Evolutionary conservation across 805 yeast species (phyloP).

Genomic region (Zygotorulaspora florentina): DNA sequence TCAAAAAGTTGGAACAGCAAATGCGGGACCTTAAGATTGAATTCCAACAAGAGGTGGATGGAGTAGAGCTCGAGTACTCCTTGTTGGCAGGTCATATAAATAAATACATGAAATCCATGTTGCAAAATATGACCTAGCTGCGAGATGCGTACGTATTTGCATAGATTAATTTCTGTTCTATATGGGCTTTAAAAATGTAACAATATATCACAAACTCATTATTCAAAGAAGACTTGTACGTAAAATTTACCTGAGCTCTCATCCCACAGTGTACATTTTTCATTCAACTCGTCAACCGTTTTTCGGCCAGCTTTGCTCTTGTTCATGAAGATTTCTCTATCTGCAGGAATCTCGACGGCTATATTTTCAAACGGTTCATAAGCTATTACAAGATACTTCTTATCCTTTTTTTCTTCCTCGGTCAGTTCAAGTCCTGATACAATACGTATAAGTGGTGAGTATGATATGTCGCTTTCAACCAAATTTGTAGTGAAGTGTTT

Average conservation of each 20-base stretch:
- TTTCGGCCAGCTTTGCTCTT: conserved; percentile 28
- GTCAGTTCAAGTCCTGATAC: conserved; percentile 74
- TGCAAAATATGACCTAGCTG: conserved; percentile 15
- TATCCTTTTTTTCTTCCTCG: conserved; percentile 45
- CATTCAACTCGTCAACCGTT: conserved; percentile 35
- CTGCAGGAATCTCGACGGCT: conserved; percentile 66
- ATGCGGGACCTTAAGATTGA: conserved; percentile 39
- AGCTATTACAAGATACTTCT: conserved; percentile 65
- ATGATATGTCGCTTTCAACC: conserved; percentile 2
- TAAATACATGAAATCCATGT: conserved; percentile 39
- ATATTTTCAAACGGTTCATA: conserved; percentile 88
- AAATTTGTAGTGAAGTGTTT: conserved; percentile 31
- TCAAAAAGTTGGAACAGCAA: conserved; percentile 33
- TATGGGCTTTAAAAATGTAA: conserved; percentile 1
- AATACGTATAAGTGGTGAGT: conserved; percentile 60
- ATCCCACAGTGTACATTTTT: conserved; percentile 69
- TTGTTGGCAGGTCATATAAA: conserved; percentile 52
- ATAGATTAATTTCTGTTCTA: too few species aligned
- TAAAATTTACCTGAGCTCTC: conserved; percentile 61
- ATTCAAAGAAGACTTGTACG: conserved; percentile 59
- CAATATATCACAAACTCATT: background rate
- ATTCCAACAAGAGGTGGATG: conserved; percentile 50
- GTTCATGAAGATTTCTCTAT: conserved; percentile 42
- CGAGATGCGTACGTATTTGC: background rate
- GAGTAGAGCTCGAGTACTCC: conserved; percentile 50